These are phyloP conservation scores for Encephalitozoon intestinalis DNA, from an alignment of 371 early-diverging fungal species.

Conservation along the genomic window DNA sequence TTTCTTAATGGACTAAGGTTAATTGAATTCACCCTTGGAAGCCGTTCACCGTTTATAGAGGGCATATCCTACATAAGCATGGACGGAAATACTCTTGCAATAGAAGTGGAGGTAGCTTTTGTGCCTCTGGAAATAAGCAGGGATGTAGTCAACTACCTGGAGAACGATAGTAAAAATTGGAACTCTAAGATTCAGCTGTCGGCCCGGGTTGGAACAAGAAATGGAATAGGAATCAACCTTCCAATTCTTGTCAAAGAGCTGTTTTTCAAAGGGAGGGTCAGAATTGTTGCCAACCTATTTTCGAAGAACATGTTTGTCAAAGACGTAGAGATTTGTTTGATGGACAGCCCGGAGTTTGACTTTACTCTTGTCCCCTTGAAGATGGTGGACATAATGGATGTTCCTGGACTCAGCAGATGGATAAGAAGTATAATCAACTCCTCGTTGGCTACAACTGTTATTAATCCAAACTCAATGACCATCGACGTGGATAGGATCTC, in stretches of 20 bases:
- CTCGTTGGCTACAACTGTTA: conserved; percentile 34
- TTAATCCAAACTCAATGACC: conserved; percentile 57
- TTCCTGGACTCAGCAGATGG: conserved; percentile 62
- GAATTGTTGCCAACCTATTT: conserved; percentile 71
- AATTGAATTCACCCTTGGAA: conserved; percentile 85
- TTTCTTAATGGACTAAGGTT: conserved; percentile 77
- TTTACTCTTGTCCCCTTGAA: conserved; percentile 77
- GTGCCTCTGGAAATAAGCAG: conserved; percentile 62
- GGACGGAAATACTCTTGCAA: conserved; percentile 70
- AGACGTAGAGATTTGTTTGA: conserved; percentile 71
- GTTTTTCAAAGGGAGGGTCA: conserved; percentile 69
- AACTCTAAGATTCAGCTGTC: conserved; percentile 83
- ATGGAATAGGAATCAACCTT: conserved; percentile 70
- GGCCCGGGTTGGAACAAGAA: conserved; percentile 71
- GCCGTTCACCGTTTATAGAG: conserved; percentile 78
- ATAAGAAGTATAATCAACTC: conserved; percentile 58
- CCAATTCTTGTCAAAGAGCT: conserved; percentile 81
- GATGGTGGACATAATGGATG: conserved; percentile 71
- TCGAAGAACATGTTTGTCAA: conserved; percentile 72
- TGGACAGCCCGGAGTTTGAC: conserved; percentile 76
- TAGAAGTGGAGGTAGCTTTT: conserved; percentile 37
- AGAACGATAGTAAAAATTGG: conserved; percentile 63
- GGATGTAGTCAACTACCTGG: conserved; percentile 37
- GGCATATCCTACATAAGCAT: conserved; percentile 67
- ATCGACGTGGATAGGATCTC: conserved; percentile 55